Conservation (phyloP, 2,329 filamentous ascomycete genomes). For the Diaporthe humulicola region DNA sequence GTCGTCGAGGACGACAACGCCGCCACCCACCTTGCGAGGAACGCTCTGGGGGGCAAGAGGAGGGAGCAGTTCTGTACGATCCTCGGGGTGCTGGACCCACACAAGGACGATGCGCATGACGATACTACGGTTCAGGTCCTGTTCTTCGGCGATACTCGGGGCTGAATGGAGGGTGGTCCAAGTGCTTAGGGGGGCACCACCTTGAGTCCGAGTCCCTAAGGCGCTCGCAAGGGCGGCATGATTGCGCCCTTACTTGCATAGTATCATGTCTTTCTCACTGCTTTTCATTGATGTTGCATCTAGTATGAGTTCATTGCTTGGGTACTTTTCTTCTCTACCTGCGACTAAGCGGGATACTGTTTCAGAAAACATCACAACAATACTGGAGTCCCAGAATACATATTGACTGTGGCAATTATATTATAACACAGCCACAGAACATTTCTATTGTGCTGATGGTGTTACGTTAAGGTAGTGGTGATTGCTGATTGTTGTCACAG, state of each 20-base stretch:
- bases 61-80: conserved; percentile 80
- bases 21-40: conserved; percentile 84
- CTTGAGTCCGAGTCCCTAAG: too few species aligned
- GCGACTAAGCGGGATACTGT: not conserved
- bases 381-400: not conserved
- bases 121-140: conserved; percentile 89
- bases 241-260: too few species aligned
- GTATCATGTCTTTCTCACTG: not conserved
- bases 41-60: conserved; percentile 83
- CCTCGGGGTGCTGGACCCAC: conserved; percentile 78
- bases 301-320: not conserved
- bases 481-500: not conserved
- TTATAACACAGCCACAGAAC: not conserved
- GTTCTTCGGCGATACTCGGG: conserved; percentile 69
- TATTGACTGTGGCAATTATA: too few species aligned
- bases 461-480: too few species aligned
- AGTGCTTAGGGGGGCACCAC: too few species aligned
- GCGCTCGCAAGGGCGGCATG: not conserved
- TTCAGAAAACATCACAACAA: not conserved
- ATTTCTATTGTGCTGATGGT: not conserved
- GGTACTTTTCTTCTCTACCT: not conserved
- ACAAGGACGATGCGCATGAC: conserved; percentile 75
- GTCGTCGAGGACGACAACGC: conserved; percentile 85
- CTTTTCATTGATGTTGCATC: not conserved
- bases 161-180: not conserved